phyloP scores from a whole-genome alignment of 768 basidiomycete genomes.

The Hydnomerulius pinastri region DNA sequence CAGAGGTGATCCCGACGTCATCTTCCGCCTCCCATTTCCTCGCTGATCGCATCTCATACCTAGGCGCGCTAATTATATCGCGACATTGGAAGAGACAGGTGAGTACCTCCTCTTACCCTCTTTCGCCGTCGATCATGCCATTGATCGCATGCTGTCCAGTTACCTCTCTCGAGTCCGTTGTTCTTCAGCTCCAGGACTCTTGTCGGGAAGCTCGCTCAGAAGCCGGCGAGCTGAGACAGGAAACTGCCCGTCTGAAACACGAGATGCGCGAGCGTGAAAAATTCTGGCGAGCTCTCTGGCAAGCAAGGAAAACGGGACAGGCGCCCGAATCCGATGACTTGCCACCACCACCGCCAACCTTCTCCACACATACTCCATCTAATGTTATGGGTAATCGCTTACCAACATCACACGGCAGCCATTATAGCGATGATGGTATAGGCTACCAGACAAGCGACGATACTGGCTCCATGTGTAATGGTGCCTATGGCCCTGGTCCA shows the following conservation, averaged over 20 bases:
- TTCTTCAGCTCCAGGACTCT: constrained; percentile 80
- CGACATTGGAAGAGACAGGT: constrained; percentile 84
- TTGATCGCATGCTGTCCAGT: constrained; percentile 44
- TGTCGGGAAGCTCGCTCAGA: constrained; percentile 69
- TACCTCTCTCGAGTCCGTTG: constrained; percentile 82
- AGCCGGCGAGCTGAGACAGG: constrained; percentile 60
- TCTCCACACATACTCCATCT: constrained; percentile 36
- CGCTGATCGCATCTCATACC: constrained; percentile 23
- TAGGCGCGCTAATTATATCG: constrained; percentile 79
- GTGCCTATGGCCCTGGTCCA: constrained; percentile 44
- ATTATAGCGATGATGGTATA: constrained; percentile 43
- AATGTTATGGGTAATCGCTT: constrained; percentile 36
- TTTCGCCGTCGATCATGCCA: constrained; percentile 3
- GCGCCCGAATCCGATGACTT: constrained; percentile 54
- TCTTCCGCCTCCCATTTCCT: constrained; percentile 3
- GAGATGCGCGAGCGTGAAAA: constrained; percentile 74
- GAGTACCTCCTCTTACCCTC: constrained; percentile 7
- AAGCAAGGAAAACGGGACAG: constrained; percentile 59
- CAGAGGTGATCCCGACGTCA: constrained; percentile 43
- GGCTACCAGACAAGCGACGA: constrained; percentile 54
- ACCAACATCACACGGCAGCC: constrained; percentile 39
- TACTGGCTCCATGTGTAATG: constrained; percentile 41
- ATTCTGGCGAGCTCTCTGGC: constrained; percentile 70
- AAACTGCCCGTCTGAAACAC: constrained; percentile 63
- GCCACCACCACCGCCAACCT: constrained; percentile 48